Conservation (phyloP, 225 moss, liverwort and hornwort species). For the Marchantia paleacea region DNA sequence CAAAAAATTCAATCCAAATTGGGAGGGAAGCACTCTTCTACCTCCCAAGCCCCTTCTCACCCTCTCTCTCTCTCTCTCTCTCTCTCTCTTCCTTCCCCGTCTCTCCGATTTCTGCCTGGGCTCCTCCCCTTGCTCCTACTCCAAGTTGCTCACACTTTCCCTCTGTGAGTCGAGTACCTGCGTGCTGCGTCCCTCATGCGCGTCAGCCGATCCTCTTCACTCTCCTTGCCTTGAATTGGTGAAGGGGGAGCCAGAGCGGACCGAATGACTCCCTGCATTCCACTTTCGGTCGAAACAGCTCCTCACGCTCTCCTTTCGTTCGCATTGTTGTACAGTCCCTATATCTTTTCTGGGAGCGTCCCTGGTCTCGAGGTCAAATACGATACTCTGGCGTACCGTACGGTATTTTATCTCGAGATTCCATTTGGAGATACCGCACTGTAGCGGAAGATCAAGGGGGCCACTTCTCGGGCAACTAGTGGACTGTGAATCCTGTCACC, state of each 20-base stretch:
- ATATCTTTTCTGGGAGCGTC: too few relatives aligned
- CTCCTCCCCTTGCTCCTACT: background rate
- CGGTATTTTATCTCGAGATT: too few relatives aligned
- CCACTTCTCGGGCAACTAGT: too few relatives aligned
- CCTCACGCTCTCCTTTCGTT: background rate
- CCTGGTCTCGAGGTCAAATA: too few relatives aligned
- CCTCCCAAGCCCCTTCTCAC: background rate
- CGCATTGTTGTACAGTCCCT: background rate
- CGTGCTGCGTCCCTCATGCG: background rate
- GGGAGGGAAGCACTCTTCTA: background rate
- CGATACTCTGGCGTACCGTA: too few relatives aligned
- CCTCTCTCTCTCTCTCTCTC: background rate
- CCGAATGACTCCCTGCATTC: background rate
- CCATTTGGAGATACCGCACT: too few relatives aligned
- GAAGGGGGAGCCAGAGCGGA: too few relatives aligned
- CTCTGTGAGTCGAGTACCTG: too few relatives aligned
- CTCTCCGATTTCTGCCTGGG: background rate
- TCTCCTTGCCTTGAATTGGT: too few relatives aligned
- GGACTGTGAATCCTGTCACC: too few relatives aligned
- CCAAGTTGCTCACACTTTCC: background rate
- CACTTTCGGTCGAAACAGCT: background rate
- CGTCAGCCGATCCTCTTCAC: background rate
- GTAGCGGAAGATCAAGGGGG: too few relatives aligned
- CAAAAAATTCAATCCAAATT: background rate
- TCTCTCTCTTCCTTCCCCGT: background rate